phyloP scores from a whole-genome alignment of 768 basidiomycete species.

The Collybia nuda region DNA sequence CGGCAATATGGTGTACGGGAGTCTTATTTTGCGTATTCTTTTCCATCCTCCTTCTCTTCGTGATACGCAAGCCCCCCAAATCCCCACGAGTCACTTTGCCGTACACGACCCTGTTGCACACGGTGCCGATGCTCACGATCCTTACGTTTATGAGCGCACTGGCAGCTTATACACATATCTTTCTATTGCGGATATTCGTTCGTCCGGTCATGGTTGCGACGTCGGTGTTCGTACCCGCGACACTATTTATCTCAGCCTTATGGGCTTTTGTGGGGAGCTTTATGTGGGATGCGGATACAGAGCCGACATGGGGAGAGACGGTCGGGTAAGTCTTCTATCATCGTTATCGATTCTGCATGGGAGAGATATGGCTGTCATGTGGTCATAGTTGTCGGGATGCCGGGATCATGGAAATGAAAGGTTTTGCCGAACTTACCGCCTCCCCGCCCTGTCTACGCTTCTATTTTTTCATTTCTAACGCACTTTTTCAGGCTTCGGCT shows the following conservation, averaged over 20 bases:
- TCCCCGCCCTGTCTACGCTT: background rate
- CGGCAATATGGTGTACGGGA: slow-evolving; percentile 60
- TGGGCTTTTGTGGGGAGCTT: slow-evolving; percentile 87
- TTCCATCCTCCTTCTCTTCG: slow-evolving; percentile 64
- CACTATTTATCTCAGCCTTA: slow-evolving; percentile 69
- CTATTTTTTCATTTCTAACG: slow-evolving; percentile 4
- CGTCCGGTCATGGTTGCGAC: slow-evolving; percentile 81
- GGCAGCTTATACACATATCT: slow-evolving; percentile 72
- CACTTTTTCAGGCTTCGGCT: slow-evolving; percentile 53
- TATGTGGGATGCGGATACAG: slow-evolving; percentile 47
- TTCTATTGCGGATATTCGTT: slow-evolving; percentile 77
- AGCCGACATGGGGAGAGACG: slow-evolving; percentile 81
- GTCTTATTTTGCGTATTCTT: slow-evolving; percentile 61
- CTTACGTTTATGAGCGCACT: slow-evolving; percentile 69
- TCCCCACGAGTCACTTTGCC: slow-evolving; percentile 42
- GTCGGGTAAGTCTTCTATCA: slow-evolving; percentile 57
- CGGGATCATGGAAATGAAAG: no score
- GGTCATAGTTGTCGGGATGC: no score
- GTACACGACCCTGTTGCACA: slow-evolving; percentile 73
- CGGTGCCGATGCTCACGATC: slow-evolving; percentile 74
- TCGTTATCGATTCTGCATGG: background rate
- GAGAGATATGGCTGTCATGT: no score
- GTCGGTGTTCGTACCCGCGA: slow-evolving; percentile 72
- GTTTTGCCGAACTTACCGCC: background rate
- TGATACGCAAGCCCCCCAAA: slow-evolving; percentile 44